Conservation (phyloP, 1,284 basidiomycete species). For the Papiliotrema nemorosa region DNA sequence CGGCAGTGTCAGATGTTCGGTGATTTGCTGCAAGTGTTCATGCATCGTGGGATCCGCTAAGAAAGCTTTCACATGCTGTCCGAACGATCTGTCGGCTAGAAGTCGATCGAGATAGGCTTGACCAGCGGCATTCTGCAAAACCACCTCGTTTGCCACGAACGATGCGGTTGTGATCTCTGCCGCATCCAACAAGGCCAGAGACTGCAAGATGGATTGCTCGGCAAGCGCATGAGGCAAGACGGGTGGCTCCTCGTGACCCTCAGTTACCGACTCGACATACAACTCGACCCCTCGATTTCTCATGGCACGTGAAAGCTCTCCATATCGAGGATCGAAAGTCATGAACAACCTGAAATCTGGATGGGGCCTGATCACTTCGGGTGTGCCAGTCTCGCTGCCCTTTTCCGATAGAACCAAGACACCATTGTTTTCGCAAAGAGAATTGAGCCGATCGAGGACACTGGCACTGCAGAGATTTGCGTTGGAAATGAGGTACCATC, state of each 20-base stretch:
- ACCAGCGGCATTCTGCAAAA: conserved; percentile 5
- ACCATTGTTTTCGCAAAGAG: conserved; percentile 86
- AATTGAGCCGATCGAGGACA: conserved; percentile 94
- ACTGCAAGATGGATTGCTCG: neutral
- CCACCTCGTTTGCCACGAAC: conserved; percentile 10
- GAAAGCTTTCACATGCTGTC: neutral
- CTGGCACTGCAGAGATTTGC: conserved; percentile 95
- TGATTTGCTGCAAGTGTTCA: neutral
- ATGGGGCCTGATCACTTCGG: conserved; percentile 77
- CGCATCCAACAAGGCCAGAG: no score
- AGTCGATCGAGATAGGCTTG: neutral
- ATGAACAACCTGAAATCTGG: conserved; percentile 90
- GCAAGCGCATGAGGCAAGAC: neutral
- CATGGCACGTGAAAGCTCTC: conserved; percentile 97
- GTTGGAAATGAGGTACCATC: conserved; percentile 88
- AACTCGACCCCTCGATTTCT: conserved; percentile 95
- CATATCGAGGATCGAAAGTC: conserved; percentile 84
- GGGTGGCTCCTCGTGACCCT: no score
- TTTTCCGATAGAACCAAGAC: conserved; percentile 72
- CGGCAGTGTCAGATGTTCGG: neutral
- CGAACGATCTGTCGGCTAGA: neutral
- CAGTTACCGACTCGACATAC: conserved; percentile 42
- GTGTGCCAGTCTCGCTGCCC: conserved; percentile 68
- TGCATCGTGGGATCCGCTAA: neutral
- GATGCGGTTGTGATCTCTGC: conserved; percentile 2